phyloP scores from a whole-genome alignment of 495 filamentous ascomycete species.

The Cudoniella acicularis region DNA sequence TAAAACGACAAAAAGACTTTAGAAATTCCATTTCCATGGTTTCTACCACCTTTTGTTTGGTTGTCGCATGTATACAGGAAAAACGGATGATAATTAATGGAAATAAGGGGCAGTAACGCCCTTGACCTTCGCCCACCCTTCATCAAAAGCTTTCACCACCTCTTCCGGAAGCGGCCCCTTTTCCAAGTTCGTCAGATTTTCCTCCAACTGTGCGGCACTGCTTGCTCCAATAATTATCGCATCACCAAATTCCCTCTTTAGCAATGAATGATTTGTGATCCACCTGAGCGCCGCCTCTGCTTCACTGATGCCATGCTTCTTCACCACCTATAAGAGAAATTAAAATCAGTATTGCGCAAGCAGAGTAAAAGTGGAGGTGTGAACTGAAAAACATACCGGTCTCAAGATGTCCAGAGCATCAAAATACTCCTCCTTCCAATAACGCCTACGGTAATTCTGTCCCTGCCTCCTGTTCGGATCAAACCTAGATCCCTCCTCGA shows the following conservation, averaged over 20 bases:
- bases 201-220: conserved; percentile 42
- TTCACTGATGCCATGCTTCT: conserved; percentile 39
- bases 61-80: no score
- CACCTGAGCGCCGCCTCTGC: conserved; percentile 45
- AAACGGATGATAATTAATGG: no score
- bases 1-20: no score
- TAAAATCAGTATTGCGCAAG: no score
- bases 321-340: no score
- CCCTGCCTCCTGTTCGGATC: conserved; percentile 32
- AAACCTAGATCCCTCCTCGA: conserved; percentile 66
- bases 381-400: no score
- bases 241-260: conserved; percentile 36
- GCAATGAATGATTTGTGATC: conserved; percentile 40
- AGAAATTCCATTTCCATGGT: no score
- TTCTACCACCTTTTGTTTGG: no score
- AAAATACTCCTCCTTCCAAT: conserved; percentile 45
- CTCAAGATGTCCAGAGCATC: conserved; percentile 38
- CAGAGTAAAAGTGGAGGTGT: no score
- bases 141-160: conserved; percentile 35
- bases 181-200: conserved; percentile 51
- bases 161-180: conserved; percentile 54
- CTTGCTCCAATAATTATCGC: conserved; percentile 55
- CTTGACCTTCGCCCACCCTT: conserved; percentile 12
- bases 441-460: conserved; percentile 34
- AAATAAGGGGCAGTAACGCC: no score